These are phyloP conservation scores for Pythium diclinum DNA, from an alignment of 352 stramenopile genomes.

Conservation along the genomic window DNA sequence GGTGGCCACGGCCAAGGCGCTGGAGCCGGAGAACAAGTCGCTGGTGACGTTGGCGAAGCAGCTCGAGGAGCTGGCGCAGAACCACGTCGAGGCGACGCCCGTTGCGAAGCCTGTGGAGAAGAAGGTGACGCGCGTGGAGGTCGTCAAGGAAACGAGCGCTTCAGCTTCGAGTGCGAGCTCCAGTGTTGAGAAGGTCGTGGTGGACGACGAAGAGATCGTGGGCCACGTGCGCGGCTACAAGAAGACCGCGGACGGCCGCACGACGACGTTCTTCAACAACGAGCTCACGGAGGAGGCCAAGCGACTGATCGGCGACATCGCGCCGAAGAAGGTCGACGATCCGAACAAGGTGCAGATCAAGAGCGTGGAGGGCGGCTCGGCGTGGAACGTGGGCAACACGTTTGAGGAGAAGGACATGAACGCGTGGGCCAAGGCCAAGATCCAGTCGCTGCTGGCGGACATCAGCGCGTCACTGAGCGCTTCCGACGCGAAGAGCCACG, in stretches of 20 bases:
- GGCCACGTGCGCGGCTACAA: conserved; percentile 92
- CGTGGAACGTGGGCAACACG: conserved; percentile 93
- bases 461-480: conserved; percentile 38
- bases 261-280: conserved; percentile 99
- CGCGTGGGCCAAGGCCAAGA: conserved; percentile 72
- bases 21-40: conserved; percentile 78
- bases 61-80: conserved; percentile 55
- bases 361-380: conserved; percentile 80
- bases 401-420: conserved; percentile 93
- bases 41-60: conserved; percentile 57
- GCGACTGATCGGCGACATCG: conserved; percentile 96
- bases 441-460: conserved; percentile 57
- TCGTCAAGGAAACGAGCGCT: conserved; percentile 26
- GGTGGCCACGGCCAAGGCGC: conserved; percentile 54
- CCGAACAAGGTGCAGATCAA: conserved; percentile 74
- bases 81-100: conserved; percentile 47
- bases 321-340: conserved; percentile 82
- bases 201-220: conserved; percentile 65
- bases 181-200: conserved; percentile 30
- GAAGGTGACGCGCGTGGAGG: conserved; percentile 57
- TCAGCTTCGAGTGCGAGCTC: neutral
- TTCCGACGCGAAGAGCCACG: conserved; percentile 32
- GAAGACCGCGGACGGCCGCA: conserved; percentile 95
- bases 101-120: conserved; percentile 36
- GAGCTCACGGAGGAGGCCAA: conserved; percentile 97